A percentile compares a stretch with the other conserved stretches of the same genome.
These are phyloP conservation scores for Cydonia oblonga DNA, from an alignment of 331 rosid species.

Conservation along the genomic window DNA sequence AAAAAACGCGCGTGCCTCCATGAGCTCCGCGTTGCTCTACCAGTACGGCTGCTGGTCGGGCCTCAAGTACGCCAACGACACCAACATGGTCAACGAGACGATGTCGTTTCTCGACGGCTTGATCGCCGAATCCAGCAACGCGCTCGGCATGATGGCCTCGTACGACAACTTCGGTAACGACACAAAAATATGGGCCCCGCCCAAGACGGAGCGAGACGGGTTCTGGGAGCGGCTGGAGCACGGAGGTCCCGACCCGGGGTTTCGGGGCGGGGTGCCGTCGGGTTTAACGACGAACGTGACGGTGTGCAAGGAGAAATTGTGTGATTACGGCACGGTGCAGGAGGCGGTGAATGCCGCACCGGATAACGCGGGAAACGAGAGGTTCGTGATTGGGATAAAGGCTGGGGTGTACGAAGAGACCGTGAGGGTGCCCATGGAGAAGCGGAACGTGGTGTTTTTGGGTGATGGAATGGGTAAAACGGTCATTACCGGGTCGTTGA, in stretches of 20 bases:
- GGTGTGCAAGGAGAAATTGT: slow-evolving; percentile 38
- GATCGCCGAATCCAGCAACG: slow-evolving; percentile 37
- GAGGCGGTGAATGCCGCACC: slow-evolving; percentile 74
- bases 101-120: slow-evolving; percentile 56
- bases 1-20: slow-evolving; percentile 62
- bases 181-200: slow-evolving; percentile 41
- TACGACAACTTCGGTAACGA: slow-evolving; percentile 41
- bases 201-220: slow-evolving; percentile 64
- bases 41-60: slow-evolving; percentile 82
- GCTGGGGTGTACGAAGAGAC: slow-evolving; percentile 71
- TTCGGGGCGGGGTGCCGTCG: slow-evolving; percentile 35
- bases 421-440: slow-evolving; percentile 58
- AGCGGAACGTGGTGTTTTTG: slow-evolving; percentile 55
- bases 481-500: slow-evolving; percentile 52
- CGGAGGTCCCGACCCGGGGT: slow-evolving; percentile 3
- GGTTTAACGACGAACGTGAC: slow-evolving; percentile 34
- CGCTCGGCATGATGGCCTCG: slow-evolving; percentile 45
- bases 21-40: slow-evolving; percentile 47
- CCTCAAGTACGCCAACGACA: slow-evolving; percentile 76
- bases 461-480: slow-evolving; percentile 86
- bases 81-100: slow-evolving; percentile 39
- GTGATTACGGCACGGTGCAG: slow-evolving; percentile 48
- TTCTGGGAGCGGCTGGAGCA: slow-evolving; percentile 37
- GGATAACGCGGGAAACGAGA: slow-evolving; percentile 10
- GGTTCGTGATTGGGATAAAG: slow-evolving; percentile 57